These are phyloP conservation scores for Salix arbutifolia DNA, from an alignment of 345 rosid genomes.

Conservation along the genomic window DNA sequence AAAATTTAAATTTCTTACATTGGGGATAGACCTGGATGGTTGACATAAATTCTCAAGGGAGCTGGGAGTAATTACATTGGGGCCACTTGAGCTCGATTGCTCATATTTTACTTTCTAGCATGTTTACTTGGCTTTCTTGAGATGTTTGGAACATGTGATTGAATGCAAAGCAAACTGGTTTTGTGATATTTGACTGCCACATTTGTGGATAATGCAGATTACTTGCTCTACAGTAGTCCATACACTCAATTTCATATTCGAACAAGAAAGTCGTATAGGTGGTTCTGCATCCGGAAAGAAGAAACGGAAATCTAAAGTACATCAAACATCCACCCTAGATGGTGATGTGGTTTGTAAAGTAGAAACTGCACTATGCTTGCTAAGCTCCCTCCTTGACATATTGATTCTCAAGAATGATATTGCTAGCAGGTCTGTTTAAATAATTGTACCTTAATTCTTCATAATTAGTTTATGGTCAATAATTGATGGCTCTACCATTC, in stretches of 20 bases:
- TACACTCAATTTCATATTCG: conserved; percentile 46
- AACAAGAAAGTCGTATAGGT: conserved; percentile 31
- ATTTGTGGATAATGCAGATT: conserved; percentile 50
- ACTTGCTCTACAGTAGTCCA: conserved; percentile 49
- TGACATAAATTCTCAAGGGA: too few relatives aligned
- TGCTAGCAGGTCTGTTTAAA: conserved; percentile 54
- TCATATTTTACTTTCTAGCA: not conserved
- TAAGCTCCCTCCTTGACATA: conserved; percentile 73
- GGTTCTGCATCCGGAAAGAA: conserved; percentile 43
- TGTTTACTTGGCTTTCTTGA: not conserved
- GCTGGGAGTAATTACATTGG: not conserved
- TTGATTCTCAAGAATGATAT: conserved; percentile 73
- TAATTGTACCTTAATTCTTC: conserved; percentile 7
- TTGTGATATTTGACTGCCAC: not conserved
- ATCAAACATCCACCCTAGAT: conserved; percentile 25
- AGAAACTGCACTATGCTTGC: conserved; percentile 41
- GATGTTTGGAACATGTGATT: not conserved
- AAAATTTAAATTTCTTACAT: not conserved
- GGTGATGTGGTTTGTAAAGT: conserved; percentile 33
- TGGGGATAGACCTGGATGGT: too few relatives aligned
- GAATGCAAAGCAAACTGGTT: not conserved
- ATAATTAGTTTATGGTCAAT: conserved; percentile 1
- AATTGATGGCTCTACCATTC: conserved; percentile 10
- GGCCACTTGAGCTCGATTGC: not conserved
- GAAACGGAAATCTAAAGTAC: conserved; percentile 45